Conservation (phyloP, 2,329 filamentous ascomycete genomes). For the Colletotrichum orchidophilum region DNA sequence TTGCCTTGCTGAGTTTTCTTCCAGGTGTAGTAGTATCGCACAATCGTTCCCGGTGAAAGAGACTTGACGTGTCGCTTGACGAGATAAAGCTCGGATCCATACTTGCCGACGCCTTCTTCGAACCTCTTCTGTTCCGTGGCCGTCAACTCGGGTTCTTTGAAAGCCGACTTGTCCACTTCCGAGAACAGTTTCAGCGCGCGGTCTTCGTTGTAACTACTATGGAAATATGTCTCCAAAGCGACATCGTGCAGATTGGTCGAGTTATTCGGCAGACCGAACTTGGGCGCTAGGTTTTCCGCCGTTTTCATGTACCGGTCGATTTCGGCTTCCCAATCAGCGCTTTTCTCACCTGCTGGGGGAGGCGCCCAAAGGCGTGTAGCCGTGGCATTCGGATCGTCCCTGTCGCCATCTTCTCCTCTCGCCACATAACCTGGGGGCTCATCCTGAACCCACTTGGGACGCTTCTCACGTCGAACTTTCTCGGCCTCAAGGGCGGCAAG, state of each 20-base stretch:
- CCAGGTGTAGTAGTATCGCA: slow-evolving; percentile 97
- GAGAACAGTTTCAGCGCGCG: slow-evolving; percentile 76
- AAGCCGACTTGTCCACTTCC: slow-evolving; percentile 72
- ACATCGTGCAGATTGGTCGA: slow-evolving; percentile 91
- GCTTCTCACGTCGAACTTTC: slow-evolving; percentile 78
- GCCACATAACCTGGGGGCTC: slow-evolving; percentile 86
- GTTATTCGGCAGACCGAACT: slow-evolving; percentile 75
- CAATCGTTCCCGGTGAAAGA: slow-evolving; percentile 80
- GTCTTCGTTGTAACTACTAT: slow-evolving; percentile 75
- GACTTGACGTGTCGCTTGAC: slow-evolving; percentile 89
- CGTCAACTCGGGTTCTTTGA: slow-evolving; percentile 86
- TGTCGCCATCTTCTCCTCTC: slow-evolving; percentile 80
- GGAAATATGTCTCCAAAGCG: slow-evolving; percentile 77
- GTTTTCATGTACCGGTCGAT: slow-evolving; percentile 77
- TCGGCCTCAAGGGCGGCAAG: slow-evolving; percentile 84
- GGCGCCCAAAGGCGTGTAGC: slow-evolving; percentile 83
- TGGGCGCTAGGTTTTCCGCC: slow-evolving; percentile 70
- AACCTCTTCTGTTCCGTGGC: slow-evolving; percentile 87
- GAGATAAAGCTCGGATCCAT: slow-evolving; percentile 86
- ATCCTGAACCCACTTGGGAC: slow-evolving; percentile 94
- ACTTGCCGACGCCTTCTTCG: slow-evolving; percentile 89
- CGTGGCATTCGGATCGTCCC: slow-evolving; percentile 79
- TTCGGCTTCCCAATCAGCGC: slow-evolving; percentile 69
- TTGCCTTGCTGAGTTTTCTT: slow-evolving; percentile 90
- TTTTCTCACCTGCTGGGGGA: slow-evolving; percentile 63